A percentile compares a stretch with the other conserved stretches of the same genome.
phyloP scores from a whole-genome alignment of 2,329 filamentous ascomycete species.

The Colletotrichum melonis region DNA sequence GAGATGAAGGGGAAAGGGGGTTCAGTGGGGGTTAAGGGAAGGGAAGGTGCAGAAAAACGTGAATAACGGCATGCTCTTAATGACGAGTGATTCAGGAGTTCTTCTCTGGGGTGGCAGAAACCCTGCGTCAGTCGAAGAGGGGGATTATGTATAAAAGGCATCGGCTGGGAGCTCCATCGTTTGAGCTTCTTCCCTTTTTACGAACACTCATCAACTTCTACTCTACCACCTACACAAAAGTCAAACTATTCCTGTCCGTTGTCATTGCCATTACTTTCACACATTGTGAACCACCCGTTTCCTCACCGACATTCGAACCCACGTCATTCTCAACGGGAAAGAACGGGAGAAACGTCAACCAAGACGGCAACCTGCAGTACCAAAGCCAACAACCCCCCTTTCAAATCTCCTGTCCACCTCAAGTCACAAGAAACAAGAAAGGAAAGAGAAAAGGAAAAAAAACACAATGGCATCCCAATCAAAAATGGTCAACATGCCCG shows the following conservation, averaged over 20 bases:
- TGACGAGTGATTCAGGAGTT: not conserved
- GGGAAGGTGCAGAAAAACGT: not conserved
- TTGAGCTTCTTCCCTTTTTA: not conserved
- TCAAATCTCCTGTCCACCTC: not conserved
- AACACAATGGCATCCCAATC: not conserved
- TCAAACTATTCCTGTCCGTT: too few species aligned
- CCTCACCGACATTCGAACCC: not conserved
- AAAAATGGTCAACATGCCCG: conserved; percentile 25
- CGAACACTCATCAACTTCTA: not conserved
- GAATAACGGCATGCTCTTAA: not conserved
- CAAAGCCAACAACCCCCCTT: too few species aligned
- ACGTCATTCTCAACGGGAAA: not conserved
- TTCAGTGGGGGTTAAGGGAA: not conserved
- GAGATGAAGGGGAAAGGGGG: not conserved
- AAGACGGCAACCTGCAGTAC: not conserved
- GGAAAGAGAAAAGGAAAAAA: too few species aligned
- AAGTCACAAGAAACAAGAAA: not conserved
- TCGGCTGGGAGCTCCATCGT: not conserved
- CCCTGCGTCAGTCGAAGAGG: too few species aligned
- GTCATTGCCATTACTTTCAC: too few species aligned
- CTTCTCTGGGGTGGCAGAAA: not conserved
- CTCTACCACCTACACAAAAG: not conserved
- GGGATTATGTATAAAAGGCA: not conserved
- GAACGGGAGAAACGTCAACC: not conserved
- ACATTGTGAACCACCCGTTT: not conserved